phyloP scores from a whole-genome alignment of 176 grass and related monocot species.

The Musa itinerans region DNA sequence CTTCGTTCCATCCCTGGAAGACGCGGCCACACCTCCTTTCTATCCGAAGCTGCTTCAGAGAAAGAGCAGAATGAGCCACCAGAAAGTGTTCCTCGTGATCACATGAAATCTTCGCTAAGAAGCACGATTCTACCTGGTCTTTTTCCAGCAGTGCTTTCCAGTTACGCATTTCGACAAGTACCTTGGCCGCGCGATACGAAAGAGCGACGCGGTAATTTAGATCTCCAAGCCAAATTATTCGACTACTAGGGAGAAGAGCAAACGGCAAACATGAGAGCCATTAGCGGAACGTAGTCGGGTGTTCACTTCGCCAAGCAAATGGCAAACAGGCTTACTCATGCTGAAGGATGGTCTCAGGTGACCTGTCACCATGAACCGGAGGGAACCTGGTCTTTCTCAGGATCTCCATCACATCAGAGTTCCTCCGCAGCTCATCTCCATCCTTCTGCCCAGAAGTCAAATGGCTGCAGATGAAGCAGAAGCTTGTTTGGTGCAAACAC shows the following conservation, averaged over 20 bases:
- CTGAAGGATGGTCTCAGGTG: conserved; percentile 81
- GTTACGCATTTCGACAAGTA: conserved; percentile 93
- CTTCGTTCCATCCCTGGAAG: conserved; percentile 72
- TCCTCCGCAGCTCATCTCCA: conserved; percentile 73
- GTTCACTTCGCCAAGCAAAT: not conserved
- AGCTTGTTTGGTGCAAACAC: conserved; percentile 99
- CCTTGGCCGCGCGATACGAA: conserved; percentile 87
- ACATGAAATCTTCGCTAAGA: not conserved
- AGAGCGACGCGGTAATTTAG: conserved; percentile 97
- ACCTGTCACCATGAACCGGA: conserved; percentile 68
- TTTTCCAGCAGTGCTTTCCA: conserved; percentile 98
- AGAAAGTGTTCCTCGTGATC: not conserved
- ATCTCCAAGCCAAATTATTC: conserved; percentile 95
- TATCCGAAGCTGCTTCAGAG: conserved; percentile 53
- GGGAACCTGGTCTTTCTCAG: conserved; percentile 91
- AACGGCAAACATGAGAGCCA: not conserved
- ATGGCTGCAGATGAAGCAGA: conserved; percentile 99
- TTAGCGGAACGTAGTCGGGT: conserved; percentile 2
- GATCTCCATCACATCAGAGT: conserved; percentile 88
- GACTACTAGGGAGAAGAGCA: conserved; percentile 40
- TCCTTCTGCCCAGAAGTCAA: conserved; percentile 99
- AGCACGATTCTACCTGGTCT: conserved; percentile 62
- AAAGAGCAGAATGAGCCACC: not conserved
- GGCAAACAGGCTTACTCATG: conserved; percentile 57
- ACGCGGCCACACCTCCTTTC: conserved; percentile 52